Evolutionary conservation across 805 yeast genomes (phyloP).

Genomic region (Metschnikowia picachoensis): DNA sequence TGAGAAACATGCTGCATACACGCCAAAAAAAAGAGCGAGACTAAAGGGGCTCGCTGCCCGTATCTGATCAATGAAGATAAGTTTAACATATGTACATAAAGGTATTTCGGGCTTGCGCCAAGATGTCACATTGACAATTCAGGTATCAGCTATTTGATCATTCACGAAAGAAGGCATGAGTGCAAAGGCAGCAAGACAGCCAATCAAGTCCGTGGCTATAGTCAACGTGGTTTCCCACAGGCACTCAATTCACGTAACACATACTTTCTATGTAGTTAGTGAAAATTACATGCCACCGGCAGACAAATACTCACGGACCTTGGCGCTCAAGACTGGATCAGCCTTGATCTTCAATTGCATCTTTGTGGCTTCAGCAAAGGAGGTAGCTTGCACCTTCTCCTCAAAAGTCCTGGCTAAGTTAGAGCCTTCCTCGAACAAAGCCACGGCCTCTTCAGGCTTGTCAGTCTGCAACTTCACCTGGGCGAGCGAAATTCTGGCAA

Average conservation of each 20-base stretch:
- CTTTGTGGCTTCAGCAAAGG: constrained; percentile 89
- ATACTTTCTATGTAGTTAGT: background rate
- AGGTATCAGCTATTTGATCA: constrained; percentile 1
- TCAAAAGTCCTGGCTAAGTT: constrained; percentile 76
- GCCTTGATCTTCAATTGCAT: constrained; percentile 75
- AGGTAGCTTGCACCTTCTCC: constrained; percentile 86
- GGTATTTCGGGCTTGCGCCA: constrained; percentile 1
- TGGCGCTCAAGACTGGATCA: constrained; percentile 61
- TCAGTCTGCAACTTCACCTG: constrained; percentile 85
- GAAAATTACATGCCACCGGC: constrained; percentile 7
- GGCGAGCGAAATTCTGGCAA: constrained; percentile 87
- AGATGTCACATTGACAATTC: constrained; percentile 1
- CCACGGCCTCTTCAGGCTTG: constrained; percentile 75
- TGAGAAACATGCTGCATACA: constrained; percentile 1
- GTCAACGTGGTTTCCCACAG: background rate
- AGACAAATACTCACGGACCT: constrained; percentile 47
- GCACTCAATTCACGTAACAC: no score
- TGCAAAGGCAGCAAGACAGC: no score
- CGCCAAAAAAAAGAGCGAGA: background rate
- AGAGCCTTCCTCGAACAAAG: constrained; percentile 78
- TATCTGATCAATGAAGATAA: background rate
- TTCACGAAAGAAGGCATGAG: background rate
- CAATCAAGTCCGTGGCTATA: background rate
- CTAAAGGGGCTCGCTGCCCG: background rate
- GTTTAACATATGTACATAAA: constrained; percentile 5